A percentile compares a stretch with the other conserved stretches of the same genome.
Evolutionary conservation across 2,329 filamentous ascomycete species (phyloP).

Genomic region (Ophiocordyceps robertsii): DNA sequence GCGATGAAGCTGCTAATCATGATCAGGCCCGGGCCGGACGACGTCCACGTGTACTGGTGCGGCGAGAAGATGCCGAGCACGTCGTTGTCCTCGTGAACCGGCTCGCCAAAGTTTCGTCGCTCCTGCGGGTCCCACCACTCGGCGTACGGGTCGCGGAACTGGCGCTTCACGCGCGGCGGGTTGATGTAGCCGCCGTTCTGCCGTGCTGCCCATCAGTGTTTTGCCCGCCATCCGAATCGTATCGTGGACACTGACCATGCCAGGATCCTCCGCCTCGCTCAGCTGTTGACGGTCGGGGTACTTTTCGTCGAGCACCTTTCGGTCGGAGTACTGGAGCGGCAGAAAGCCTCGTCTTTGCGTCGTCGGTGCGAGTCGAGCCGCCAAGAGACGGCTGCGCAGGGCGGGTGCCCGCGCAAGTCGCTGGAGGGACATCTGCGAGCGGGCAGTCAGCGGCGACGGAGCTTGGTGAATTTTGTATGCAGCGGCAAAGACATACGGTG

Average conservation of each 20-base stretch:
- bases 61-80: slow-evolving; percentile 79
- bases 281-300: slow-evolving; percentile 33
- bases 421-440: slow-evolving; percentile 44
- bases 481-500: slow-evolving; percentile 13
- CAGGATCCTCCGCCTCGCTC: slow-evolving; percentile 50
- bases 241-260: slow-evolving; percentile 37
- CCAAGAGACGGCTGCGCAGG: slow-evolving; percentile 28
- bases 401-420: slow-evolving; percentile 39
- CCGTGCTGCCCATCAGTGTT: slow-evolving; percentile 9
- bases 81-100: slow-evolving; percentile 93
- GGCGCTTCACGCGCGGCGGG: slow-evolving; percentile 68
- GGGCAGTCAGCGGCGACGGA: not conserved
- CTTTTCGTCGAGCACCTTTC: slow-evolving; percentile 34
- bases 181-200: slow-evolving; percentile 80
- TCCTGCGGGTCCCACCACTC: slow-evolving; percentile 98
- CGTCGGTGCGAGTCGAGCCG: slow-evolving; percentile 35
- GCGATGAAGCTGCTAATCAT: slow-evolving; percentile 57
- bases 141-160: slow-evolving; percentile 82
- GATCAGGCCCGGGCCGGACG: slow-evolving; percentile 53
- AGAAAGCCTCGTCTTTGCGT: slow-evolving; percentile 45
- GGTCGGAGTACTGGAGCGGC: slow-evolving; percentile 33
- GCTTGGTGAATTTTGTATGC: not conserved
- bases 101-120: slow-evolving; percentile 90
- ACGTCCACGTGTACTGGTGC: slow-evolving; percentile 76
- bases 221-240: not conserved